Evolutionary conservation across 805 yeast genomes (phyloP).

Genomic region (Saturnispora gosingensis): DNA sequence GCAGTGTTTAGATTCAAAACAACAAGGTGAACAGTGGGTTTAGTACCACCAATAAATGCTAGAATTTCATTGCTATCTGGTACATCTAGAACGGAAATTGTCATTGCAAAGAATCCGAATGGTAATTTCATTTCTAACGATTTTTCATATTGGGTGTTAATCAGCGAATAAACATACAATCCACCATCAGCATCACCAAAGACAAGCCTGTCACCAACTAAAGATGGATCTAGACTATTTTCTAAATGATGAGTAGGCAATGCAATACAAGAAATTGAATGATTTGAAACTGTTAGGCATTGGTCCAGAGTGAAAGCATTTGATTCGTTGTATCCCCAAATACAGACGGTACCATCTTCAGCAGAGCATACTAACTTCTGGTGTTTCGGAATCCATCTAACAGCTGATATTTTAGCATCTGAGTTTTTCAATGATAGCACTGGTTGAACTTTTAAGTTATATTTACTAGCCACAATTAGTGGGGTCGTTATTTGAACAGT

Average conservation of each 20-base stretch:
- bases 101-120: slow-evolving; percentile 42
- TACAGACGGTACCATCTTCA: slow-evolving; percentile 52
- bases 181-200: slow-evolving; percentile 61
- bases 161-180: slow-evolving; percentile 42
- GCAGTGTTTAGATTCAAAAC: slow-evolving; percentile 16
- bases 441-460: slow-evolving; percentile 35
- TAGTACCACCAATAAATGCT: slow-evolving; percentile 70
- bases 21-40: slow-evolving; percentile 38
- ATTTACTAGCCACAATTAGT: slow-evolving; percentile 19
- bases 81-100: slow-evolving; percentile 29
- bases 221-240: not conserved
- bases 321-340: slow-evolving; percentile 40
- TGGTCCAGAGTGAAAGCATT: slow-evolving; percentile 26
- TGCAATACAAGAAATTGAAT: slow-evolving; percentile 11
- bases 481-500: slow-evolving; percentile 68
- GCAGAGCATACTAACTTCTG: slow-evolving; percentile 48
- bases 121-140: slow-evolving; percentile 27
- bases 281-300: slow-evolving; percentile 15
- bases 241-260: slow-evolving; percentile 2
- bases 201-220: slow-evolving; percentile 32
- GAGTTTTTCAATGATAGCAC: slow-evolving; percentile 52
- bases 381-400: slow-evolving; percentile 43
- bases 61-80: slow-evolving; percentile 30
- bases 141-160: slow-evolving; percentile 20
- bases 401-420: slow-evolving; percentile 54